Base-by-base conservation (phyloP, 2,329 filamentous ascomycete genomes). In the Fusarium protoensiforme region DNA sequence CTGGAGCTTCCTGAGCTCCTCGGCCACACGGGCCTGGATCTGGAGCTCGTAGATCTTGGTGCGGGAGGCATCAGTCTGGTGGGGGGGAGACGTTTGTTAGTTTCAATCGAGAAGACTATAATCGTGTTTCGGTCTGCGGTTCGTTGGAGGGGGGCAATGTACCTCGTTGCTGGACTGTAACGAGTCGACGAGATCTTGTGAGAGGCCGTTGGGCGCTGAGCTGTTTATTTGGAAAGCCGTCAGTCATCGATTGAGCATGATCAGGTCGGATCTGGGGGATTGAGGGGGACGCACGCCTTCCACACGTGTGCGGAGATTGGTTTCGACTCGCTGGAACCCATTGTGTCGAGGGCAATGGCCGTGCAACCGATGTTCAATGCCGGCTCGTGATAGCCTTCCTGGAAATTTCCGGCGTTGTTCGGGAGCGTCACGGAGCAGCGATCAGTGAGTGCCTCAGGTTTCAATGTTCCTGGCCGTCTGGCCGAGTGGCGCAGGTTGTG, bases 91-190 rank as follows among this genome's bases (percentile, higher is more conserved):
- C 22, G 20, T 38, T 16, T 41, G 71, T 77, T 63, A 76, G 73
- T 56, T 65, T 74, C 20, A 65, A 31, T 54, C 27, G 22, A 59
- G 14, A 5, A 18, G 4, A n/a, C 1, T 9, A 18, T n/a, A 59
- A 54, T 51, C 10, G 11, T 18, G 8, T 24, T 43, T n/a, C 22
- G 27, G 11, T 14, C 4, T 38, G 58, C 20, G 46, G 29, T 31
- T 58, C 6, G 8, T 24, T 4, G 13, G 20, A 24, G 41, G 48
- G 27, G n/a, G n/a, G 48, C n/a, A 62, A 85, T 62, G 79, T 89
- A 98, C 95, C 91, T 98, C 95, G 77, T 92, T 89, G 86, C 91
- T 97, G 71, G 91, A 90, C 83, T 98, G 94, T 70, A 98, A 88
- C 69, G 92, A 91, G 79, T 97, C 92, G 78, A 97, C 88, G 79